Evolutionary conservation across 139 green algal species (phyloP).

Genomic region (Coccomyxa sp.): DNA sequence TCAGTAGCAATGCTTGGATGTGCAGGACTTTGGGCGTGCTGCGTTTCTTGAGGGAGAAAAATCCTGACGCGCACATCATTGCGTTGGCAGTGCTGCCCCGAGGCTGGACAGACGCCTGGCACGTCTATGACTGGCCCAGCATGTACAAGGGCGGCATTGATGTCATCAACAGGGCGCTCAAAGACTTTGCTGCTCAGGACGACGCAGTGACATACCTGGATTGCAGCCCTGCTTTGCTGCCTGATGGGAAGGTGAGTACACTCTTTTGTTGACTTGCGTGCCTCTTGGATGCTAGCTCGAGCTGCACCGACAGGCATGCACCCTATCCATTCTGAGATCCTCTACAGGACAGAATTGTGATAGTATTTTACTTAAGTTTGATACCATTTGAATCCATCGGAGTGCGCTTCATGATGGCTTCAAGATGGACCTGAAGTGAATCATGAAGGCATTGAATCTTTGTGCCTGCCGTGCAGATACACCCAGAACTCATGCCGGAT

Average conservation of each 20-base stretch:
- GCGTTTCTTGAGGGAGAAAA: background rate
- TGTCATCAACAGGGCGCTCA: conserved; percentile 12
- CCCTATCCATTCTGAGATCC: background rate
- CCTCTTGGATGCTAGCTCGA: background rate
- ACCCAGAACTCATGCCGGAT: conserved; percentile 24
- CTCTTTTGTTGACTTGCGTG: background rate
- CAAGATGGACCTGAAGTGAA: background rate
- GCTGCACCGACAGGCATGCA: background rate
- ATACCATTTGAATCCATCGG: background rate
- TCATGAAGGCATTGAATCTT: background rate
- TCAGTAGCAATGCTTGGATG: background rate
- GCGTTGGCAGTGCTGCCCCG: conserved; percentile 20
- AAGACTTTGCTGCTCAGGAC: conserved; percentile 4
- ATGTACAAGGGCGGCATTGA: conserved; percentile 11
- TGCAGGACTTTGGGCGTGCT: conserved; percentile 12
- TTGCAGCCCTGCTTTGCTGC: conserved; percentile 9
- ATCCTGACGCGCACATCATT: conserved; percentile 10
- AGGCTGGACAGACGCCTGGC: background rate
- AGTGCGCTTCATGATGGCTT: background rate
- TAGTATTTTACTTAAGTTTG: background rate
- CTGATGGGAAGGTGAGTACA: background rate
- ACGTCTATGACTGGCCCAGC: conserved; percentile 19
- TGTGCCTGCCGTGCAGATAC: conserved; percentile 1
- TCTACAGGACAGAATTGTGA: background rate
- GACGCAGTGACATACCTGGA: conserved; percentile 23